These are phyloP conservation scores for Casuarina equisetifolia DNA, from an alignment of 306 rosid genomes.

Conservation along the genomic window DNA sequence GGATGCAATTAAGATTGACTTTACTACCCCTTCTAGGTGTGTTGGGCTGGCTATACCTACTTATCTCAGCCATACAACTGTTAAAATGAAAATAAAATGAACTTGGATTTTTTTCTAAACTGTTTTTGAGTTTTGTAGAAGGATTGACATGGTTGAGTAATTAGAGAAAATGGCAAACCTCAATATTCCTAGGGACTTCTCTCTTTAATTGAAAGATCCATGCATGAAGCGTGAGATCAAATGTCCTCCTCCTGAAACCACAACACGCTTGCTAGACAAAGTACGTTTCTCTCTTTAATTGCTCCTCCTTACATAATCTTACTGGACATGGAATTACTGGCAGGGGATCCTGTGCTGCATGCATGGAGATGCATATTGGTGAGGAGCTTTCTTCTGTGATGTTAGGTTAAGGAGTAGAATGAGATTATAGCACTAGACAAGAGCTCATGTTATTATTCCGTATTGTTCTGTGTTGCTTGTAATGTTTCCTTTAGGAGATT, in stretches of 20 bases:
- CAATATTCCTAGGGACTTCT: constrained; percentile 71
- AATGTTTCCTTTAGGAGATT: neutral
- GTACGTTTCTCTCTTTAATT: constrained; percentile 31
- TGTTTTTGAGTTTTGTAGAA: constrained; percentile 39
- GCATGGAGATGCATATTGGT: neutral
- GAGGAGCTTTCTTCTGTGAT: no score
- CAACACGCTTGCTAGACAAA: constrained; percentile 87
- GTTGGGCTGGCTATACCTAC: constrained; percentile 9
- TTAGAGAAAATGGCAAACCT: constrained; percentile 76
- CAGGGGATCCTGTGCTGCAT: neutral
- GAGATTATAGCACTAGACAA: neutral
- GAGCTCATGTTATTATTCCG: neutral
- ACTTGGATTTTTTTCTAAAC: neutral
- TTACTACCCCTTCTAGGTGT: constrained; percentile 73
- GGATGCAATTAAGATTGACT: constrained; percentile 71
- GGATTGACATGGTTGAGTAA: constrained; percentile 93
- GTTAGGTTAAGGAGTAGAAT: neutral
- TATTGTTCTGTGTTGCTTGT: neutral
- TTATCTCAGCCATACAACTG: neutral
- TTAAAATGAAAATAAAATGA: neutral
- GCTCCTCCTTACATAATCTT: neutral
- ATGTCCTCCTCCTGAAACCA: constrained; percentile 91
- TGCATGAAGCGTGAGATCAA: constrained; percentile 68
- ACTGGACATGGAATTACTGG: neutral
- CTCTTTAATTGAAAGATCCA: constrained; percentile 67